Conservation (phyloP, 169 alveolate genomes). For the Perkinsus olseni region DNA sequence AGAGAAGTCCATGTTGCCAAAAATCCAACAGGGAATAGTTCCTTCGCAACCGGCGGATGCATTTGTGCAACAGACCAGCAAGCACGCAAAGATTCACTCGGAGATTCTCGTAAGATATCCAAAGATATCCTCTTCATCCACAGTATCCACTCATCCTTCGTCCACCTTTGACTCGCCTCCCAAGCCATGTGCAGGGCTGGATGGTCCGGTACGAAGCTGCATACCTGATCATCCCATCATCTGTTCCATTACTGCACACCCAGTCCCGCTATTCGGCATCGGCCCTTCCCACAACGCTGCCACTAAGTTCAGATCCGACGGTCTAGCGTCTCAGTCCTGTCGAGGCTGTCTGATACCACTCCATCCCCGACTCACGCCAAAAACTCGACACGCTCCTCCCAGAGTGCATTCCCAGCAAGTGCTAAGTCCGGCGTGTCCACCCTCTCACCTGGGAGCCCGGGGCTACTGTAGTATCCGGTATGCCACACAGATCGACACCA, state of each 20-base stretch:
- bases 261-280: too few relatives aligned
- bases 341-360: too few relatives aligned
- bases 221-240: too few relatives aligned
- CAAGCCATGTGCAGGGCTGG: slow-evolving; percentile 31
- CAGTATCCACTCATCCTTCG: slow-evolving; percentile 71
- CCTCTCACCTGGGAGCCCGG: not conserved
- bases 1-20: slow-evolving; percentile 52
- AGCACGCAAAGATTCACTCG: slow-evolving; percentile 54
- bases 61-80: slow-evolving; percentile 67
- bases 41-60: slow-evolving; percentile 61
- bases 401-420: too few relatives aligned
- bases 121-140: slow-evolving; percentile 66
- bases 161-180: slow-evolving; percentile 48
- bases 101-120: slow-evolving; percentile 57
- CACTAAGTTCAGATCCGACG: too few relatives aligned
- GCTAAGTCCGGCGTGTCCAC: slow-evolving; percentile 10
- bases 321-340: too few relatives aligned
- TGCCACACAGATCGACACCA: not conserved
- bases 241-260: too few relatives aligned
- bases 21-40: slow-evolving; percentile 72
- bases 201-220: too few relatives aligned
- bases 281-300: too few relatives aligned
- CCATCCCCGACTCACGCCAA: too few relatives aligned
- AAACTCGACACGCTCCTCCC: too few relatives aligned
- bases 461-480: not conserved